Base-by-base conservation (phyloP, 768 basidiomycete species). In the Phylloporus rhodoxanthus region DNA sequence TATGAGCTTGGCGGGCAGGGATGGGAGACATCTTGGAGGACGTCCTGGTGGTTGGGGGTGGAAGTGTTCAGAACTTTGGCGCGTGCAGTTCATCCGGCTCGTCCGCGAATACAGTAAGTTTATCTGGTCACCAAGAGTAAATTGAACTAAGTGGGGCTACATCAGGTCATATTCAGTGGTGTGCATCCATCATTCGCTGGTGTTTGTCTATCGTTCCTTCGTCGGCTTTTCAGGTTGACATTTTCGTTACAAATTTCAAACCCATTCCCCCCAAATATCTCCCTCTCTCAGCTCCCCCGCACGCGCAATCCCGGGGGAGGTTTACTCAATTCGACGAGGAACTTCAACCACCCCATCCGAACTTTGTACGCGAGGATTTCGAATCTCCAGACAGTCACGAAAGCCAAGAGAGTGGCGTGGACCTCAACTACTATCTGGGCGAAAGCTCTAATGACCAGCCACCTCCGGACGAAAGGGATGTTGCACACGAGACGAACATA, bases 81-180 rank as follows among this genome's bases (percentile, higher is more conserved):
- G 88, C 5, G 76, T 88, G 1, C 72, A 86, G 15, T 87, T 90
- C 54, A 74, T 89, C 3, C 90, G 87, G 87, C 75, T 88, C 38
- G 70, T 87, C 19, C 74, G 85, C 33, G 88, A 89, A 59, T 88
- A 81, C 59, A 76, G 86, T 87, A 50, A 66, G 84, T 71, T 2
- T 3, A 21, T 47, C 38, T 13, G 17, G 46, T 20, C 9, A 39
- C 17, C 33, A n/a, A 49, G 29, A 20, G 19, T 5, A 37, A 19
- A 28, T 20, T 5, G 20, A 15, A 19, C 44, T 26, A 8, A 53
- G 32, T 15, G 42, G 20, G 33, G 34, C 40, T 30, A 23, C 14
- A 17, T 30, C 38, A 87, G 86, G 82, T 17, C 85, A 90, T 54
- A 72, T 90, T 26, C 80, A 84, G 47, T 90, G 87, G 87, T 81